Percentiles rank a stretch among this genome's conserved stretches.
Conservation (phyloP, 2,329 filamentous ascomycete species). For the Celoporthe dispersa region DNA sequence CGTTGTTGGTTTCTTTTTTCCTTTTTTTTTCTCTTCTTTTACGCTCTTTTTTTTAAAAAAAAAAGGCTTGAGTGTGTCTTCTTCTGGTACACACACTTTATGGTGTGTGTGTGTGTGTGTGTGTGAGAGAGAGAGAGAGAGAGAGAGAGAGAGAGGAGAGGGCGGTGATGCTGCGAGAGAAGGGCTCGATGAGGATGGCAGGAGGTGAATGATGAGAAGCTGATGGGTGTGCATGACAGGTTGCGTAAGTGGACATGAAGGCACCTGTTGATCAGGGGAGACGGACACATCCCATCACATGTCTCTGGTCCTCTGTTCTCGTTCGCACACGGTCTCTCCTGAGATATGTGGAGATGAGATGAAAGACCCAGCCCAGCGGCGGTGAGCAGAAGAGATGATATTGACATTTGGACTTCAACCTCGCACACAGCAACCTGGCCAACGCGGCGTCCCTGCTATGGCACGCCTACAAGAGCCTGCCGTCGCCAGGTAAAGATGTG, state of each 20-base stretch:
- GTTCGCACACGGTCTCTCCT: too few relatives aligned
- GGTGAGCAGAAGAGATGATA: neutral
- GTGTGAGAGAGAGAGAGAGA: too few relatives aligned
- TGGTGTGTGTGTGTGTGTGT: too few relatives aligned
- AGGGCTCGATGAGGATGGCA: neutral
- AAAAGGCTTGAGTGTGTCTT: too few relatives aligned
- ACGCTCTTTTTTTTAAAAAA: too few relatives aligned
- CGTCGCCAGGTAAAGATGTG: conserved; percentile 65
- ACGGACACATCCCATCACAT: neutral
- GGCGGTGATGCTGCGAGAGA: neutral
- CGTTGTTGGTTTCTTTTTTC: conserved; percentile 36
- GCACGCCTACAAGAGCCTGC: conserved; percentile 77
- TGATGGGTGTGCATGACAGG: conserved; percentile 12
- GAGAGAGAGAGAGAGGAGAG: too few relatives aligned
- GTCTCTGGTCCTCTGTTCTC: neutral
- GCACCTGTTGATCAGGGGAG: neutral
- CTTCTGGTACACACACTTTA: too few relatives aligned
- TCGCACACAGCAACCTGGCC: conserved; percentile 68
- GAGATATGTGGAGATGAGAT: neutral
- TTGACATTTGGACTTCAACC: neutral
- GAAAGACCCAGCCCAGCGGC: neutral
- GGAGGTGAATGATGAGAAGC: neutral
- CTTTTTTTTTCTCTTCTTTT: neutral
- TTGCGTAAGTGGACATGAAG: conserved; percentile 16
- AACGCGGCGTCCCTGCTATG: conserved; percentile 78